These are phyloP conservation scores for Metroxylon sagu DNA, from an alignment of 176 grass and related monocot species.

Conservation along the genomic window DNA sequence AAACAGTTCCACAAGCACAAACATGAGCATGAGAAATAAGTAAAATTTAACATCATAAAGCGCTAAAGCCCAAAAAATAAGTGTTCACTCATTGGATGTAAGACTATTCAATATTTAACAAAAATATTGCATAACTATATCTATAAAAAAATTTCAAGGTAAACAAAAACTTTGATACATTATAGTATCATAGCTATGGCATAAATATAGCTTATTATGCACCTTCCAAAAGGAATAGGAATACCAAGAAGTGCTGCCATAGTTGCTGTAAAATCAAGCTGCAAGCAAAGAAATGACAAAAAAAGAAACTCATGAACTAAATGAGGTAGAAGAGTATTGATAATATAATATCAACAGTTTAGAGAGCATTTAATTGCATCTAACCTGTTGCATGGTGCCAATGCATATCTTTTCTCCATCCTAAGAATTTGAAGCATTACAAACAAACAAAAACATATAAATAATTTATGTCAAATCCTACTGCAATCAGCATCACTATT, in stretches of 20 bases:
- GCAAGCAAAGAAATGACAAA: slow-evolving; percentile 22
- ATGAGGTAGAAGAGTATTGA: background rate
- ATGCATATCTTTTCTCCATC: slow-evolving; percentile 56
- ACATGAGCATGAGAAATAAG: too few species aligned
- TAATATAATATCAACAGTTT: slow-evolving; percentile 5
- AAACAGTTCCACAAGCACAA: too few species aligned
- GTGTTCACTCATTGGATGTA: too few species aligned
- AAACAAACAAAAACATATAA: slow-evolving; percentile 26
- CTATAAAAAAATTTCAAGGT: background rate
- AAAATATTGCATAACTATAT: background rate
- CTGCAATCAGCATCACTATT: too few species aligned
- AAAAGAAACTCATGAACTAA: background rate
- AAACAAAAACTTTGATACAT: background rate
- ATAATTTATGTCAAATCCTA: background rate
- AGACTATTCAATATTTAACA: too few species aligned
- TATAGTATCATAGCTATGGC: slow-evolving; percentile 1
- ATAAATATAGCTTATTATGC: background rate
- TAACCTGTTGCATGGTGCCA: slow-evolving; percentile 87
- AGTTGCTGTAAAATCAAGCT: slow-evolving; percentile 97
- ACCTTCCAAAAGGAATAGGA: slow-evolving; percentile 99
- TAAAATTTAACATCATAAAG: too few species aligned
- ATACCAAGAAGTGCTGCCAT: slow-evolving; percentile 88
- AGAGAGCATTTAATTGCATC: slow-evolving; percentile 3
- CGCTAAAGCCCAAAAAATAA: too few species aligned
- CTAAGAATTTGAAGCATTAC: slow-evolving; percentile 44